Conservation (phyloP, 345 rosid species). For the Mallotus nudiflorus region DNA sequence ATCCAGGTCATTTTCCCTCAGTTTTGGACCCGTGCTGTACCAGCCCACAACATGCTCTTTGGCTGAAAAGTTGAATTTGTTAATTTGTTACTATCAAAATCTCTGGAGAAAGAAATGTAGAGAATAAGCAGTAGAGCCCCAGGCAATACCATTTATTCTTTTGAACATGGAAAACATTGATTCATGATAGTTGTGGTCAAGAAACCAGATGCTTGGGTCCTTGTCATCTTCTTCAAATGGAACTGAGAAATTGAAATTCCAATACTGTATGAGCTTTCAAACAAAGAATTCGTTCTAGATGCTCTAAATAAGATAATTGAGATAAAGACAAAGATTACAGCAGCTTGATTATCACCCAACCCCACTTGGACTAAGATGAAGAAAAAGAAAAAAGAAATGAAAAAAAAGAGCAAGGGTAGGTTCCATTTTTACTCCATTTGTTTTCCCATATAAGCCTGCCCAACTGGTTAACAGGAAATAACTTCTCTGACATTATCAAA, state of each 20-base stretch:
- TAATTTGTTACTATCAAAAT: not conserved
- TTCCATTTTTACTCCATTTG: no score
- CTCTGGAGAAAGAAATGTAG: not conserved
- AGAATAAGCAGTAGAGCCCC: not conserved
- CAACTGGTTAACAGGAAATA: not conserved
- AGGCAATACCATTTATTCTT: slow-evolving; percentile 74
- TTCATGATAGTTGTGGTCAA: slow-evolving; percentile 97
- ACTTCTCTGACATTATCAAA: not conserved
- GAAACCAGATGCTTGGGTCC: slow-evolving; percentile 89
- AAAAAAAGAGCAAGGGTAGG: no score
- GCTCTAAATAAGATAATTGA: not conserved
- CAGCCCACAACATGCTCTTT: slow-evolving; percentile 98
- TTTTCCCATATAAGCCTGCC: not conserved
- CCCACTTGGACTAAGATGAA: not conserved
- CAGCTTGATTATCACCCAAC: not conserved
- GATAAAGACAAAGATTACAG: not conserved
- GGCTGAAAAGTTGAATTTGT: slow-evolving; percentile 45
- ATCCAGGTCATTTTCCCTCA: slow-evolving; percentile 84
- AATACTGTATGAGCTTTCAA: slow-evolving; percentile 1
- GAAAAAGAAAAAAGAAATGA: not conserved
- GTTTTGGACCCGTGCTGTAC: slow-evolving; percentile 94
- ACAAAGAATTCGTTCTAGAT: not conserved
- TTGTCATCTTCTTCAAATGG: slow-evolving; percentile 98
- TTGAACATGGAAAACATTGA: slow-evolving; percentile 97
- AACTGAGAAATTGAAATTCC: slow-evolving; percentile 44